Base-by-base conservation (phyloP, 306 rosid species). In the Cyamopsis tetragonoloba region DNA sequence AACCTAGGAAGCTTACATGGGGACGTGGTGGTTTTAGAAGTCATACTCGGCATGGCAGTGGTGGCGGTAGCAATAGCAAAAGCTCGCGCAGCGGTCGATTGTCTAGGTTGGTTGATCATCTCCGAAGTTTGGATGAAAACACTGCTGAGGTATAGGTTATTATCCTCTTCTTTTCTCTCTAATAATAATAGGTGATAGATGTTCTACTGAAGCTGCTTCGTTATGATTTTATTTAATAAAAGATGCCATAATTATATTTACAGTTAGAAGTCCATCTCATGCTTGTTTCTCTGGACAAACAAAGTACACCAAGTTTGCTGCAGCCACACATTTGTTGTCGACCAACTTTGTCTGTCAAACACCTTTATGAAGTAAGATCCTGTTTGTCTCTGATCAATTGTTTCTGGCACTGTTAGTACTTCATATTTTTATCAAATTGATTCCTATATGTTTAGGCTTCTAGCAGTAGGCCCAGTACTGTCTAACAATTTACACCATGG, bases 11-110 rank as follows among this genome's bases (percentile, higher is more conserved):
- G 75, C 95, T 87, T 69, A 87, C 92, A 35, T 92, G 98, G 98
- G 98, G 98, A 62, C 73, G 95, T 59, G 98, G 95, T 59, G 95
- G 98, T 54, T 84, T 84, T 68, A 86, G 98, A 51, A 92, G 96
- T 60, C 74, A 87, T 76, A 85, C 96, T 4, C 79, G 98, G 27
- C 81, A 92, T 80, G 96, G 98, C n/a, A 65, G 80, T 71, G 77
- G 89, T 41, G 70, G 81, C 57, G 84, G 97, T 49, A 79, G 83
- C 83, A 83, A 64, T 72, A 83, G 77, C 79, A 91, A 83, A 79
- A 89, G 60, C 66, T 81, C 92, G 23, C 88, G 90, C 60, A 78
- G 68, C 27, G 49, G 80, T 76, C 98, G 98, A 53, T 51, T 89
- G 73, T 73, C 88, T 68, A 89, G 80, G 84, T 57, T 92, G 77